phyloP scores from a whole-genome alignment of 140 eudicot species.

The Anethum foeniculum region DNA sequence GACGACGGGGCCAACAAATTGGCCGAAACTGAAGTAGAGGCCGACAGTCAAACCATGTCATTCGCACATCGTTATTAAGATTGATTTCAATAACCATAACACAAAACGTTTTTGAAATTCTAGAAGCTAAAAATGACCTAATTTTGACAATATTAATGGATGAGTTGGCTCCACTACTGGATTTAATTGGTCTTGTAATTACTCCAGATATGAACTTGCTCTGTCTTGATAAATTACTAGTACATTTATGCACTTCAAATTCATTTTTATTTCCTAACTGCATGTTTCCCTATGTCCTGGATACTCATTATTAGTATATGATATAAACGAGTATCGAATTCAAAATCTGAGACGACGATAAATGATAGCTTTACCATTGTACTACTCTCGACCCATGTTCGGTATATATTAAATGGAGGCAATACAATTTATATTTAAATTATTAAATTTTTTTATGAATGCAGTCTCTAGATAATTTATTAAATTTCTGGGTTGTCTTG shows the following conservation, averaged over 20 bases:
- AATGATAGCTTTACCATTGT: too few species aligned
- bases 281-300: too few species aligned
- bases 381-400: too few species aligned
- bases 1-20: neutral
- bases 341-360: too few species aligned
- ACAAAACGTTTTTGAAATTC: neutral
- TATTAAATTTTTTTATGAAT: too few species aligned
- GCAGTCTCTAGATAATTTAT: neutral
- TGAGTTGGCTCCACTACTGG: neutral
- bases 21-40: neutral
- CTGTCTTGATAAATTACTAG: neutral
- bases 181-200: neutral
- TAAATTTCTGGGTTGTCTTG: neutral
- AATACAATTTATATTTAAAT: too few species aligned
- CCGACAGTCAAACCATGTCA: neutral
- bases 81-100: neutral
- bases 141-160: neutral
- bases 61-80: neutral
- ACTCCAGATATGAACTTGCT: neutral
- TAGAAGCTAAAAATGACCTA: neutral
- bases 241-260: neutral
- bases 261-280: too few species aligned
- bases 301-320: too few species aligned
- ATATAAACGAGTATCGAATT: too few species aligned
- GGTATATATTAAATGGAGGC: too few species aligned